These are phyloP conservation scores for Jasminum sambac DNA, from an alignment of 257 asterid species.

Conservation along the genomic window DNA sequence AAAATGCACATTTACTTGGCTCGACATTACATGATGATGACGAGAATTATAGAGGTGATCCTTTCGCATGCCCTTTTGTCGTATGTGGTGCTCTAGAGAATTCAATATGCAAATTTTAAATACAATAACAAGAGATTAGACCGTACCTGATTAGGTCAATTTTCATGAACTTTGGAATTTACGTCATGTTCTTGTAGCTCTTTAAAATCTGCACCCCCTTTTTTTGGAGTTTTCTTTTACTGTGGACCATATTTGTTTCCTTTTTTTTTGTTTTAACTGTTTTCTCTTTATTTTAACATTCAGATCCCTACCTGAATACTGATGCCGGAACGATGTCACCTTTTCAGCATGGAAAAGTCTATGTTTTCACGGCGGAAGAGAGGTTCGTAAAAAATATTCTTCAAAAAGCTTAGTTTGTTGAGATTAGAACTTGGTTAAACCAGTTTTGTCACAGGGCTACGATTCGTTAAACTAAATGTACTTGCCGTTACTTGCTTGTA, in stretches of 20 bases:
- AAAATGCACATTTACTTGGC: slow-evolving; percentile 28
- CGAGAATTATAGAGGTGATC: slow-evolving; percentile 55
- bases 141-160: background rate
- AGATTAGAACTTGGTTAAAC: background rate
- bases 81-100: slow-evolving; percentile 2
- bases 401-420: slow-evolving; percentile 12
- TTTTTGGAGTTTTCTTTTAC: background rate
- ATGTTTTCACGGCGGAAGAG: slow-evolving; percentile 95
- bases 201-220: background rate
- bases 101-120: slow-evolving; percentile 3
- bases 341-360: slow-evolving; percentile 94
- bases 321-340: slow-evolving; percentile 99
- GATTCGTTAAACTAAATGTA: background rate
- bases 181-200: background rate
- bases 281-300: background rate
- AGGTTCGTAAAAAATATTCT: slow-evolving; percentile 54
- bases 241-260: background rate
- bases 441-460: background rate
- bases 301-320: slow-evolving; percentile 91
- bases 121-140: background rate
- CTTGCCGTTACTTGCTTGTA: background rate
- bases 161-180: background rate
- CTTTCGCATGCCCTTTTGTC: background rate
- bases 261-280: background rate
- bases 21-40: slow-evolving; percentile 52